Evolutionary conservation across 257 asterid genomes (phyloP), one percentile per base, ranked within the genome.

Genomic region (Primulina huaijiensis): DNA sequence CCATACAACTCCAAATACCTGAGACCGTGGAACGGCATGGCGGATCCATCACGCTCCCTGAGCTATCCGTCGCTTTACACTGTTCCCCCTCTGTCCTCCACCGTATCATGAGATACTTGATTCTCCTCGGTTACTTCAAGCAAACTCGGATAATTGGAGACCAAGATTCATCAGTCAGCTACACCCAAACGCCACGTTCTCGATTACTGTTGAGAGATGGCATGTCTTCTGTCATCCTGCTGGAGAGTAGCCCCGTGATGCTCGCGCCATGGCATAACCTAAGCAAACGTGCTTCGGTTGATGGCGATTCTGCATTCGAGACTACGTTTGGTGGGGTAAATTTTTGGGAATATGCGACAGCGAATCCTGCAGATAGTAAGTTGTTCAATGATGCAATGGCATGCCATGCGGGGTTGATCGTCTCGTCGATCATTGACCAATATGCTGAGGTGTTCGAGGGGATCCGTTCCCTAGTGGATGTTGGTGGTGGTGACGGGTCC

Each of bases 401-500:
- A 0, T 74, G 82, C 60, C 69, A 64, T 14, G 88, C 97, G 0
- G 64, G 76, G 70, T 1, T 55, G 17, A 66, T 72, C 0, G 67
- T 84, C 43, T 25, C 80, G 0, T 81, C 82, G 0, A 76, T 90
- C 5, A 10, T 85, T 0, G 50, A 81, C 0, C 79, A 58, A 6
- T 78, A 74, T 25, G 80, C 86, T 0, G 82, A 78, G 71, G 83
- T 73, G 23, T 88, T 88, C 11, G 12, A 79, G 6, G 93, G 89
- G 73, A 60, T 86, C 2, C 7, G 61, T 2, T 53, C 84, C 0
- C 2, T 88, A 79, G 97, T 90, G 71, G 97, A 90, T 21, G 94
- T 90, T 10, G 94, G 96, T 16, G 94, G 97, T 8, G 91, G 96
- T 0, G 77, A 88, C 30, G 97, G 96, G 33, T 83, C 90, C 1